phyloP scores from a whole-genome alignment of 805 yeast species.

The Blastobotrys peoriensis region DNA sequence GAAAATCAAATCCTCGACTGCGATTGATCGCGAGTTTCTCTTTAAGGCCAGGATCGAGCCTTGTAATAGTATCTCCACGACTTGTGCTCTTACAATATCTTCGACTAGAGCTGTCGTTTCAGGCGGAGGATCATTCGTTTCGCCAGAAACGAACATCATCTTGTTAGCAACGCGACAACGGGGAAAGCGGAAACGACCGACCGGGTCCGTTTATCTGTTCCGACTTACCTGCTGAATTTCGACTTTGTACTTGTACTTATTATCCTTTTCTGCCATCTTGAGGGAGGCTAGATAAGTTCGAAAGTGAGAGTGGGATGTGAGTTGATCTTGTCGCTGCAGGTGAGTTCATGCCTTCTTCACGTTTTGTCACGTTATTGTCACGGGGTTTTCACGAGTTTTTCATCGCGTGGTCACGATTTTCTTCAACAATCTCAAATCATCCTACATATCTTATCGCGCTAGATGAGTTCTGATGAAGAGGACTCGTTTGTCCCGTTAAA shows the following conservation, averaged over 20 bases:
- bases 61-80: conserved; percentile 73
- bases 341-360: too few species aligned
- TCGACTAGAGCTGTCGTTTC: conserved; percentile 91
- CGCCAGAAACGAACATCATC: conserved; percentile 99
- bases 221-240: conserved; percentile 67
- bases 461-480: conserved; percentile 6
- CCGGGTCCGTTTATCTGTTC: too few species aligned
- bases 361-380: too few species aligned
- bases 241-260: conserved; percentile 63
- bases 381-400: too few species aligned
- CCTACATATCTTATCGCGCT: too few species aligned
- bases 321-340: too few species aligned
- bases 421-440: too few species aligned
- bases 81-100: conserved; percentile 93
- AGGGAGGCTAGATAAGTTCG: too few species aligned
- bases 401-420: too few species aligned
- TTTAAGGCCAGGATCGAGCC: conserved; percentile 70
- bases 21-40: conserved; percentile 76
- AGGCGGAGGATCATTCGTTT: conserved; percentile 87
- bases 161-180: conserved; percentile 28
- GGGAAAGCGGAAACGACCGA: too few species aligned
- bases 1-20: conserved; percentile 91
- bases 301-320: too few species aligned
- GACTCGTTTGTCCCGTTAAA: conserved; percentile 1
- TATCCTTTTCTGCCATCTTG: conserved; percentile 12